A percentile compares a stretch with the other conserved stretches of the same genome.
Evolutionary conservation across 1,284 basidiomycete species (phyloP).

Genomic region (Fistulina hepatica): DNA sequence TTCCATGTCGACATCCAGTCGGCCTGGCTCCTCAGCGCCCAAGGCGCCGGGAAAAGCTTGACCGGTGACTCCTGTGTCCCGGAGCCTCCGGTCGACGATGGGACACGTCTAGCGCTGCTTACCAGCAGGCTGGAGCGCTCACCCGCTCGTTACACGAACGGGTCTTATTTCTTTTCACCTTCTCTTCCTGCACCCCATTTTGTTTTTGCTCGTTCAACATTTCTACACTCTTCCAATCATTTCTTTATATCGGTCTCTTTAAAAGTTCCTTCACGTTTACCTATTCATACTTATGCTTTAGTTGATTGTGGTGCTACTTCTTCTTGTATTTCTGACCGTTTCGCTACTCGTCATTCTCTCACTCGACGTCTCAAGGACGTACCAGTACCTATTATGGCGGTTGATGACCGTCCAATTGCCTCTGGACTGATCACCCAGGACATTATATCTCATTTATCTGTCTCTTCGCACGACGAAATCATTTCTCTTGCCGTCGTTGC

Average conservation of each 20-base stretch:
- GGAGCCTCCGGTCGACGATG: background rate
- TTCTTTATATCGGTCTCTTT: constrained; percentile 21
- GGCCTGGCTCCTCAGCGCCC: too few relatives aligned
- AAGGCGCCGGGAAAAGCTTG: background rate
- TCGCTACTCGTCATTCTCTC: constrained; percentile 21
- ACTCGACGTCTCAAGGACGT: constrained; percentile 15
- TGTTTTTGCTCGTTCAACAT: constrained; percentile 6
- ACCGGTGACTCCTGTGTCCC: background rate
- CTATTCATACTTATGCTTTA: constrained; percentile 16
- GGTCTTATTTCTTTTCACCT: background rate
- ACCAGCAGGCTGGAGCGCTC: background rate
- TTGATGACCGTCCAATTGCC: constrained; percentile 25
- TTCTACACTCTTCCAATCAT: constrained; percentile 16
- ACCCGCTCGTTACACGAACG: background rate
- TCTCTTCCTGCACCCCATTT: constrained; percentile 7
- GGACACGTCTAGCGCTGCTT: too few relatives aligned
- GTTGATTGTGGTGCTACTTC: constrained; percentile 20
- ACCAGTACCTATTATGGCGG: constrained; percentile 23
- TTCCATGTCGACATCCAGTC: too few relatives aligned
- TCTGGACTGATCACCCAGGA: constrained; percentile 25
- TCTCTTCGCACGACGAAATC: constrained; percentile 10
- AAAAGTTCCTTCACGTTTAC: constrained; percentile 11
- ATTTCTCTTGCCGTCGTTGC: constrained; percentile 8
- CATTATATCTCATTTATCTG: constrained; percentile 17
- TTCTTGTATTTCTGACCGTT: constrained; percentile 22